phyloP scores from a whole-genome alignment of 2,329 filamentous ascomycete species.

The Pseudogymnoascus sp. region DNA sequence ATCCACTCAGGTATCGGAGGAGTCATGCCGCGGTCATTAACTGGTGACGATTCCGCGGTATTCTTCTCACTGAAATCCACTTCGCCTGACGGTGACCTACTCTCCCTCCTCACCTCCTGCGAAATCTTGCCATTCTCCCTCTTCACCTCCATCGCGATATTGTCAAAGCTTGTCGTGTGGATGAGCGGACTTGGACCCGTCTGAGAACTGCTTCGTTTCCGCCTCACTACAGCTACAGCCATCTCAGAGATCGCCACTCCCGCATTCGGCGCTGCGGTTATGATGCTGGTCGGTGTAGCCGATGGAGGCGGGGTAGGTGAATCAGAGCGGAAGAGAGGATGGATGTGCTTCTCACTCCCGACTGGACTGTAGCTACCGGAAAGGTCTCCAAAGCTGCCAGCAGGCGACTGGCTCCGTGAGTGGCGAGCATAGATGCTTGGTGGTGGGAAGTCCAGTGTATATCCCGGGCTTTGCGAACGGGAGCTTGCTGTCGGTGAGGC shows the following conservation, averaged over 20 bases:
- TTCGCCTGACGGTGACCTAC: conserved; percentile 10
- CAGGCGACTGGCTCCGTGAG: conserved; percentile 24
- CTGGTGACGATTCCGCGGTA: not conserved
- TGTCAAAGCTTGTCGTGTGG: conserved; percentile 42
- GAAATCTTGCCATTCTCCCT: conserved; percentile 21
- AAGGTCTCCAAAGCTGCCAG: conserved; percentile 18
- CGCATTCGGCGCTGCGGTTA: conserved; percentile 60
- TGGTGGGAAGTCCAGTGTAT: conserved; percentile 47
- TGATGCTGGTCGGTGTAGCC: conserved; percentile 59
- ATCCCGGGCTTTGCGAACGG: conserved; percentile 54
- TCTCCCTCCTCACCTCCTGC: conserved; percentile 13
- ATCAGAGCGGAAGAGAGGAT: conserved; percentile 68
- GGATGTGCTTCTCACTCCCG: conserved; percentile 58
- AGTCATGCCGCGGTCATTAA: conserved; percentile 41
- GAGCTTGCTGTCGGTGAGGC: conserved; percentile 53
- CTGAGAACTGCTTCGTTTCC: conserved; percentile 48
- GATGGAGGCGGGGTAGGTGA: conserved; percentile 58
- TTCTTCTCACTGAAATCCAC: not conserved
- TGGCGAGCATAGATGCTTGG: conserved; percentile 27
- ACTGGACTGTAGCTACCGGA: conserved; percentile 19
- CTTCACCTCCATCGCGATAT: conserved; percentile 21
- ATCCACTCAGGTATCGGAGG: conserved; percentile 56
- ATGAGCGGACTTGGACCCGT: conserved; percentile 41
- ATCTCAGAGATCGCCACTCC: conserved; percentile 53
- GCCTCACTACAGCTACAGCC: conserved; percentile 42